These are phyloP conservation scores for Aspergillus diversus DNA, from an alignment of 495 filamentous ascomycete species.

Conservation along the genomic window DNA sequence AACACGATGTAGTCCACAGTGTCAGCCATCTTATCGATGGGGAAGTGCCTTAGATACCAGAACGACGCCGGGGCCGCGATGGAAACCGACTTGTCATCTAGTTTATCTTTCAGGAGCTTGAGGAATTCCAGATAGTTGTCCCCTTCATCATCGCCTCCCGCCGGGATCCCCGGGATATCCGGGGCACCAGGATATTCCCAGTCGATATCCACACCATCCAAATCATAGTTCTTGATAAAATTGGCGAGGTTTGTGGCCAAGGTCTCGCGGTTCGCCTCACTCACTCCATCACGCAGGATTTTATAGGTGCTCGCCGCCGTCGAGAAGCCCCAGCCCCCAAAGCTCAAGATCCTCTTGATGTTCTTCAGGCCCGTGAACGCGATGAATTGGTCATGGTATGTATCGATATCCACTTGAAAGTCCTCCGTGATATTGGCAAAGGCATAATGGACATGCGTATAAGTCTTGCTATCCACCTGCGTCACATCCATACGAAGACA, in stretches of 20 bases:
- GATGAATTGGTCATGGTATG: constrained; percentile 25
- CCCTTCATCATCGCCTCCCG: constrained; percentile 25
- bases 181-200: constrained; percentile 46
- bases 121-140: constrained; percentile 33
- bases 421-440: constrained; percentile 41
- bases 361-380: constrained; percentile 26
- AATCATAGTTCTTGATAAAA: constrained; percentile 33
- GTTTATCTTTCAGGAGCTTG: constrained; percentile 2
- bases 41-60: constrained; percentile 39
- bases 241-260: constrained; percentile 39
- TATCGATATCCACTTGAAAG: constrained; percentile 30
- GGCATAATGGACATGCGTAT: constrained; percentile 49
- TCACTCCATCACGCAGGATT: constrained; percentile 44
- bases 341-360: constrained; percentile 42
- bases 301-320: constrained; percentile 38
- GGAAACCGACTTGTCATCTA: constrained; percentile 14
- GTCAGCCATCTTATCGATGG: constrained; percentile 27
- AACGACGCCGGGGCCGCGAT: constrained; percentile 33
- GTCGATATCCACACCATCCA: constrained; percentile 48
- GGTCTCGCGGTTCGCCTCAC: constrained; percentile 33
- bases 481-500: constrained; percentile 28
- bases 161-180: constrained; percentile 46
- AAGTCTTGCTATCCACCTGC: constrained; percentile 26
- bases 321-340: constrained; percentile 54
- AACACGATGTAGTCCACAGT: constrained; percentile 39